These are phyloP conservation scores for Astrocystis sublimbata DNA, from an alignment of 495 filamentous ascomycete species.

Conservation along the genomic window DNA sequence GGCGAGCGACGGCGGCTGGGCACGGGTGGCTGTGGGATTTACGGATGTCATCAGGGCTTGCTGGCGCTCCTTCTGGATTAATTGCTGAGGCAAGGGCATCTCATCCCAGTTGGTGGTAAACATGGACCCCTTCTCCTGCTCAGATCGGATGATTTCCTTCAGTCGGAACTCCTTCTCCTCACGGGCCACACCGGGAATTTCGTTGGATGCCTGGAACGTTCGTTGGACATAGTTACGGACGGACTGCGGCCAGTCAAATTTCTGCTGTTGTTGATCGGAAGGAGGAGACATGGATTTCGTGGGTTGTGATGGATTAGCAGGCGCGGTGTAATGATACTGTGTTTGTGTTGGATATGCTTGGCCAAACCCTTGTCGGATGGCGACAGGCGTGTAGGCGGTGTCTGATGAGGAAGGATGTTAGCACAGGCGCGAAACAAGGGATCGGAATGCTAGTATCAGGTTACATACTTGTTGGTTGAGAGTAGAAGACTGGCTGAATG, in stretches of 20 bases:
- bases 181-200: conserved; percentile 61
- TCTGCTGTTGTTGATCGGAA: conserved; percentile 47
- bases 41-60: conserved; percentile 34
- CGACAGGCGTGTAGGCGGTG: conserved; percentile 55
- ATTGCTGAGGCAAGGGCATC: conserved; percentile 81
- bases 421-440: conserved; percentile 8
- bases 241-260: conserved; percentile 71
- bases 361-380: conserved; percentile 47
- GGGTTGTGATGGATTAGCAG: conserved; percentile 33
- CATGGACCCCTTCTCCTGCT: conserved; percentile 69
- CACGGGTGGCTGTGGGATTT: conserved; percentile 9
- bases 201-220: conserved; percentile 72
- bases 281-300: conserved; percentile 24
- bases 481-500: conserved; percentile 38
- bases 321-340: conserved; percentile 30
- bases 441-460: background rate
- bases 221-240: conserved; percentile 84
- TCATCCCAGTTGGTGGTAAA: conserved; percentile 76
- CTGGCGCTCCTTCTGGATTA: conserved; percentile 74
- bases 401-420: conserved; percentile 33
- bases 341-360: conserved; percentile 38
- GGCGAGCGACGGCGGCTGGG: conserved; percentile 21
- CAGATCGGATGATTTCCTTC: conserved; percentile 79
- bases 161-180: conserved; percentile 80
- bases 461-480: conserved; percentile 27